Conservation (phyloP, 2,329 filamentous ascomycete species). For the Botrytis aclada region DNA sequence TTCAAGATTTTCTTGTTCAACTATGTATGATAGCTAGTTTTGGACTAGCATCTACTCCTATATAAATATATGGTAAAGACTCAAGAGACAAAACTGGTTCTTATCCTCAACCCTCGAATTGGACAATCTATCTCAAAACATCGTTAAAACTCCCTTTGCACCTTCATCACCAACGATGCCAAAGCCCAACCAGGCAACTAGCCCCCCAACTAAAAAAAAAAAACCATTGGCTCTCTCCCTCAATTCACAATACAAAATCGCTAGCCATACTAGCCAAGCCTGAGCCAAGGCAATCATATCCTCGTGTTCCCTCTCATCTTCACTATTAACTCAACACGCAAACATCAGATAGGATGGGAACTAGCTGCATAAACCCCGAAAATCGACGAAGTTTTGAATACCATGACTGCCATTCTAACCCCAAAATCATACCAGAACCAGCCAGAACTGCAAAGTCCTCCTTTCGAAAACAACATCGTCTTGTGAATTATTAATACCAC, state of each 20-base stretch:
- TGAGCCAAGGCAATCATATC: fast-evolving
- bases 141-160: background rate
- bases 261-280: background rate
- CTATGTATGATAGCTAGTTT: fast-evolving
- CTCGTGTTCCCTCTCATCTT: background rate
- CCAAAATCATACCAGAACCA: no score
- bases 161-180: background rate
- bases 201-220: background rate
- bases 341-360: no score
- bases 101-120: background rate
- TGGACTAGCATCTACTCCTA: background rate
- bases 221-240: background rate
- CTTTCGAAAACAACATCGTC: fast-evolving
- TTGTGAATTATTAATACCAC: fast-evolving
- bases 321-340: no score
- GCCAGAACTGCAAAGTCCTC: no score
- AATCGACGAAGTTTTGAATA: no score
- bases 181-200: no score
- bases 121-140: background rate
- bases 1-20: background rate
- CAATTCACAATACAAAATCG: background rate
- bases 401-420: no score
- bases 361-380: no score
- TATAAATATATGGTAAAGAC: background rate
- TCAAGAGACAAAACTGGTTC: no score